These are phyloP conservation scores for Aspergillus piperis DNA, from an alignment of 2,329 filamentous ascomycete genomes.

Conservation along the genomic window DNA sequence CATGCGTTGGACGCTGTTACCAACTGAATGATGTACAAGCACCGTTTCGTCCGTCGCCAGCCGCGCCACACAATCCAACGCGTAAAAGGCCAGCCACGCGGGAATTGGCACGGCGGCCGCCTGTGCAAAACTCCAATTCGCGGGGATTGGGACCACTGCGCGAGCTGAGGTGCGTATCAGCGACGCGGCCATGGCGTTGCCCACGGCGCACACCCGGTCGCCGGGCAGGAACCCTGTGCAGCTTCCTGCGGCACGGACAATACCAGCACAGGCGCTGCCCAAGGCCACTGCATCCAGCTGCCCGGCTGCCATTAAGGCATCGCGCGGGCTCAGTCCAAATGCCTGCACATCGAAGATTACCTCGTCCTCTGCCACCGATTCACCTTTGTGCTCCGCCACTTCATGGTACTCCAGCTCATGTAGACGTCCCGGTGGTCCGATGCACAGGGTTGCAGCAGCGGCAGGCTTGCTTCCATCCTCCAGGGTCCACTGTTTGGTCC, in stretches of 20 bases:
- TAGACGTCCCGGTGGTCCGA: neutral
- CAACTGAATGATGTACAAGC: neutral
- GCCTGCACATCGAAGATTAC: neutral
- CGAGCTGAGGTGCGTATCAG: neutral
- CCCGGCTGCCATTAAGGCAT: neutral
- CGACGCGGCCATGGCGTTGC: no score
- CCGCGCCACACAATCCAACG: neutral
- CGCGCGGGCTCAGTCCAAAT: neutral
- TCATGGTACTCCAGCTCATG: neutral
- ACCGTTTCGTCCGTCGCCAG: neutral
- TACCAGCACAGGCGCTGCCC: constrained; percentile 1
- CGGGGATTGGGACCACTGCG: neutral
- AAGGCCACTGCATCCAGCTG: neutral
- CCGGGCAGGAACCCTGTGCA: neutral
- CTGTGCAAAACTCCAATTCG: neutral
- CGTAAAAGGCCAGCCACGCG: neutral
- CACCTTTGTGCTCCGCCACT: neutral
- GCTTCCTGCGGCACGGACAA: neutral
- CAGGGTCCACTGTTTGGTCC: no score
- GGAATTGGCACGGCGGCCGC: neutral
- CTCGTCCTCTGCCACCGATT: neutral
- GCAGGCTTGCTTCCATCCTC: neutral
- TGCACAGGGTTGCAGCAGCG: neutral
- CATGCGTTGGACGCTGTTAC: neutral
- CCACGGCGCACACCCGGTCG: neutral